These are phyloP conservation scores for Colletotrichum higginsianum DNA, from an alignment of 2,329 filamentous ascomycete species.

Conservation along the genomic window DNA sequence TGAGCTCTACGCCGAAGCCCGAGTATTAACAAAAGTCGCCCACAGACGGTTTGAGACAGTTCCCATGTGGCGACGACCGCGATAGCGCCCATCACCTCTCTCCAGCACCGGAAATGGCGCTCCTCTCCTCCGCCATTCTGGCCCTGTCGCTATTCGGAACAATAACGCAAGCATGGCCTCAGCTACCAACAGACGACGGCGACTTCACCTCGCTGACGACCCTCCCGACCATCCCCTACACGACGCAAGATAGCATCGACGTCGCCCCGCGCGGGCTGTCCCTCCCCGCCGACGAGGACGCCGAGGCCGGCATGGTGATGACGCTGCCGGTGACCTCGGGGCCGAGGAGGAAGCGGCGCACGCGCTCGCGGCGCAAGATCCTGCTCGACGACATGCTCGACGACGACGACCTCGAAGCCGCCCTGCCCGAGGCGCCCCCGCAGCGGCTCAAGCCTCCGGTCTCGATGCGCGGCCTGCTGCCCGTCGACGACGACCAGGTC, in stretches of 20 bases:
- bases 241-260: conserved; percentile 1
- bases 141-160: conserved; percentile 37
- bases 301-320: conserved; percentile 25
- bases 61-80: conserved; percentile 42
- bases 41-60: conserved; percentile 13
- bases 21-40: not conserved
- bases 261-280: conserved; percentile 31
- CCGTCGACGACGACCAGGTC: conserved; percentile 28
- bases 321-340: conserved; percentile 32
- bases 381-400: conserved; percentile 23
- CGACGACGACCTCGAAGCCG: not conserved
- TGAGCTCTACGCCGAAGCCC: not conserved
- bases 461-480: conserved; percentile 27
- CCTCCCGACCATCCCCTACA: conserved; percentile 42
- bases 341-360: conserved; percentile 24
- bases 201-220: conserved; percentile 24
- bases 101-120: conserved; percentile 33
- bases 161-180: conserved; percentile 39
- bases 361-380: conserved; percentile 16
- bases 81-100: conserved; percentile 33
- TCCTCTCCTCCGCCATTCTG: conserved; percentile 38
- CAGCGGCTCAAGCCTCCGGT: conserved; percentile 19
- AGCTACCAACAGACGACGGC: conserved; percentile 41
- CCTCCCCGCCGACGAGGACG: conserved; percentile 30
- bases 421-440: conserved; percentile 13